phyloP scores from a whole-genome alignment of 2,329 filamentous ascomycete genomes.

The Botrytis porri region DNA sequence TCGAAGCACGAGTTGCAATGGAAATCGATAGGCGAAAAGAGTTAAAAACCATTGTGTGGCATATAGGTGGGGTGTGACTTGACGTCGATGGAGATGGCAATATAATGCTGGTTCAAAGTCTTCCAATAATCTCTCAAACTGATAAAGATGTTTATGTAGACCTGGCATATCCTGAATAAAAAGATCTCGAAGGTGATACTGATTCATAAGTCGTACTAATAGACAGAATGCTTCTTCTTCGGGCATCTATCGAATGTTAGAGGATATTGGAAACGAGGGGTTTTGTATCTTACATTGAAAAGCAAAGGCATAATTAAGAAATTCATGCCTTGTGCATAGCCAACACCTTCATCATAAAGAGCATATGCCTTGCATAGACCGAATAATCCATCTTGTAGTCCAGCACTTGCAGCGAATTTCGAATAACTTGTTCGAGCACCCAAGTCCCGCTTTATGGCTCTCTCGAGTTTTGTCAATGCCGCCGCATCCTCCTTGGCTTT shows the following conservation, averaged over 20 bases:
- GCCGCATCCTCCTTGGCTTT: slow-evolving; percentile 75
- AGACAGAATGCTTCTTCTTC: slow-evolving; percentile 96
- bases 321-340: slow-evolving; percentile 98
- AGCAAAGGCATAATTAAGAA: slow-evolving; percentile 95
- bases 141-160: slow-evolving; percentile 86
- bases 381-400: slow-evolving; percentile 89
- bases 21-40: slow-evolving; percentile 97
- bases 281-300: slow-evolving; percentile 68
- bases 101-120: slow-evolving; percentile 92
- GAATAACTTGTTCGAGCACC: slow-evolving; percentile 94
- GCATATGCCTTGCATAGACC: slow-evolving; percentile 97
- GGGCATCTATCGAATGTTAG: slow-evolving; percentile 64
- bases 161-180: slow-evolving; percentile 97
- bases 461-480: slow-evolving; percentile 79
- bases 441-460: slow-evolving; percentile 84
- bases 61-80: slow-evolving; percentile 88
- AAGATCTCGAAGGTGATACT: slow-evolving; percentile 87
- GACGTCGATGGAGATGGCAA: slow-evolving; percentile 84
- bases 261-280: slow-evolving; percentile 14
- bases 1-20: slow-evolving; percentile 88
- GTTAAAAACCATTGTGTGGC: slow-evolving; percentile 99
- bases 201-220: slow-evolving; percentile 91
- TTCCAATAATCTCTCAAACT: slow-evolving; percentile 91
- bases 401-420: slow-evolving; percentile 87
- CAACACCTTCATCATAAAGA: slow-evolving; percentile 88